These are phyloP conservation scores for Lolium perenne DNA, from an alignment of 176 grass and related monocot genomes.

Conservation along the genomic window DNA sequence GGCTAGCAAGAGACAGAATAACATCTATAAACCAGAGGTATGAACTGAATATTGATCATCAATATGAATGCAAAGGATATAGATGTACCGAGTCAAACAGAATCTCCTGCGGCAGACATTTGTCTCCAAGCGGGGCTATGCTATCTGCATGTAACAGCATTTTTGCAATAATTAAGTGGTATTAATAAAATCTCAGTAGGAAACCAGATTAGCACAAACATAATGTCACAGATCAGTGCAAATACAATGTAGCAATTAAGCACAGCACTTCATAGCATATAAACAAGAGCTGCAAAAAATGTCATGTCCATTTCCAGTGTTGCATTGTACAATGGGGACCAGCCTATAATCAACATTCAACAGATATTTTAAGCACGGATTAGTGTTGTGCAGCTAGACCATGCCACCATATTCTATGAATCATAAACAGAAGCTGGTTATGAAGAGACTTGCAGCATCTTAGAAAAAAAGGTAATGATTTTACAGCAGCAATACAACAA, in stretches of 20 bases:
- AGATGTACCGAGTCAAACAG: conserved; percentile 61
- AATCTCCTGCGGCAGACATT: conserved; percentile 45
- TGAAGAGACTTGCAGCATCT: background rate
- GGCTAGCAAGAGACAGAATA: conserved; percentile 58
- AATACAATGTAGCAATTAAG: background rate
- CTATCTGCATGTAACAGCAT: conserved; percentile 61
- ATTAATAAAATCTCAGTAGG: conserved; percentile 33
- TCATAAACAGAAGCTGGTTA: background rate
- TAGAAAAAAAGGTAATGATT: conserved; percentile 3
- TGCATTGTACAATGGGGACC: background rate
- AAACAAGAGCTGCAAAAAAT: conserved; percentile 31
- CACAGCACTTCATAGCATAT: conserved; percentile 15
- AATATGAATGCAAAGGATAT: conserved; percentile 33
- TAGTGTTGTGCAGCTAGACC: conserved; percentile 26
- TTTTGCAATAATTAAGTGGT: conserved; percentile 22
- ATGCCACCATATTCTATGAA: conserved; percentile 3
- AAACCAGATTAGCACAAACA: conserved; percentile 38
- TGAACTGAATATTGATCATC: conserved; percentile 39
- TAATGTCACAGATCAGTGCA: conserved; percentile 27
- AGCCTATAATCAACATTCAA: conserved; percentile 27
- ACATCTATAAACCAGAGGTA: conserved; percentile 38
- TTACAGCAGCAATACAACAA: conserved; percentile 1
- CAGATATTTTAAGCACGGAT: conserved; percentile 13
- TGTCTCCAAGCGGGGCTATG: conserved; percentile 25
- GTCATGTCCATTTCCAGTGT: background rate